phyloP scores from a whole-genome alignment of 257 asterid species.

The Asclepias syriaca region DNA sequence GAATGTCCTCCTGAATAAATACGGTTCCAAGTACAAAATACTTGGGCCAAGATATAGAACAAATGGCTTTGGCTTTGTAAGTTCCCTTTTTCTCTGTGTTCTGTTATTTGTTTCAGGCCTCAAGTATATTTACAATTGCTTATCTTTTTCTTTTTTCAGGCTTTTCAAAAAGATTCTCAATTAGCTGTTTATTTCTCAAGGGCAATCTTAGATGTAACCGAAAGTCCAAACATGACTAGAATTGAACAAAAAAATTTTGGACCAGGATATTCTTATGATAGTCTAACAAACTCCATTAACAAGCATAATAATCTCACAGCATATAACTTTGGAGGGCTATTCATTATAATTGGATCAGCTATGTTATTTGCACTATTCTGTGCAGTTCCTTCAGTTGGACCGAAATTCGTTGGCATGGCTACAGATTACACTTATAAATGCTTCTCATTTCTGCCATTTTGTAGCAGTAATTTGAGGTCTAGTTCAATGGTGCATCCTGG shows the following conservation, averaged over 20 bases:
- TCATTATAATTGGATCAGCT: slow-evolving; percentile 42
- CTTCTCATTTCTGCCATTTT: neutral
- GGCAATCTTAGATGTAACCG: slow-evolving; percentile 46
- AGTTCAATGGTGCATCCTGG: neutral
- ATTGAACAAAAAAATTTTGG: slow-evolving; percentile 40
- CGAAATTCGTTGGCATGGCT: slow-evolving; percentile 3
- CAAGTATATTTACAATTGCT: neutral
- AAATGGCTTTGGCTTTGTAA: slow-evolving; percentile 51
- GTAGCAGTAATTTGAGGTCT: neutral
- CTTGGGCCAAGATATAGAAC: slow-evolving; percentile 36
- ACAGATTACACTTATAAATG: neutral
- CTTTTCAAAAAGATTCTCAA: slow-evolving; percentile 31
- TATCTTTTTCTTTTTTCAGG: slow-evolving; percentile 24
- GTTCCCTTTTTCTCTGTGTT: slow-evolving; percentile 10
- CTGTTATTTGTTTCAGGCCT: no score
- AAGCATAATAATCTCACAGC: slow-evolving; percentile 35
- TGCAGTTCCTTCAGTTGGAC: slow-evolving; percentile 24
- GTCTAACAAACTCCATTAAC: slow-evolving; percentile 33
- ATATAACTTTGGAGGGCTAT: slow-evolving; percentile 49
- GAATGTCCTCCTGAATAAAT: slow-evolving; percentile 35
- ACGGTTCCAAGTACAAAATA: slow-evolving; percentile 36
- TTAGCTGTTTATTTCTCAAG: slow-evolving; percentile 33
- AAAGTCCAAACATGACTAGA: slow-evolving; percentile 23
- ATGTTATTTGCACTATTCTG: slow-evolving; percentile 31
- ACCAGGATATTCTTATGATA: slow-evolving; percentile 38